Evolutionary conservation across 2,329 filamentous ascomycete genomes (phyloP).

Genomic region (Cercospora sp.): DNA sequence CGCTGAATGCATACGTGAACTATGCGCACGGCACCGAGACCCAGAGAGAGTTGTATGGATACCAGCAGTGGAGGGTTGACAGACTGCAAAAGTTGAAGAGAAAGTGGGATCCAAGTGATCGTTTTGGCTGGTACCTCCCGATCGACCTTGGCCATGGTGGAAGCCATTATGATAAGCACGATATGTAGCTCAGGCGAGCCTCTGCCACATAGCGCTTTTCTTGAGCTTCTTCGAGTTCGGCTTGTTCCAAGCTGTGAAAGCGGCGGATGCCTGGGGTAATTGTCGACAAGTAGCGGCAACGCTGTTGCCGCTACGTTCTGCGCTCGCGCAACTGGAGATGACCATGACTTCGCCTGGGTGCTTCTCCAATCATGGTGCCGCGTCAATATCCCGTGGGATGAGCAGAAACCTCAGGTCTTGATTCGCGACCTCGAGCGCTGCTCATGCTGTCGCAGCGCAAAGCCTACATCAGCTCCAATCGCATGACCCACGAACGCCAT

Average conservation of each 20-base stretch:
- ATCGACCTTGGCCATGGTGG: not conserved
- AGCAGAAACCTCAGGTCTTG: not conserved
- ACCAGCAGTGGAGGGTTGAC: constrained; percentile 52
- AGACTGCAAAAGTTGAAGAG: constrained; percentile 51
- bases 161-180: not conserved
- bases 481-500: constrained; percentile 7
- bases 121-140: constrained; percentile 11
- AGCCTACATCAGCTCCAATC: not conserved
- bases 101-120: constrained; percentile 49
- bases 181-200: not conserved
- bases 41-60: constrained; percentile 53
- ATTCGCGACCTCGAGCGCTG: not conserved
- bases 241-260: not conserved
- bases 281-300: not conserved
- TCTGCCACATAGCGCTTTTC: not conserved
- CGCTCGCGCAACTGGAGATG: not conserved
- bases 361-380: not conserved
- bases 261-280: not conserved
- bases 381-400: not conserved
- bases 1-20: constrained; percentile 39
- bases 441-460: not conserved
- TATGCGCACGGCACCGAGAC: constrained; percentile 49
- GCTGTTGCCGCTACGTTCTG: not conserved
- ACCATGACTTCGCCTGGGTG: not conserved
- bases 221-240: not conserved